Conservation (phyloP, 1,284 basidiomycete genomes). For the Vanrija sp. region DNA sequence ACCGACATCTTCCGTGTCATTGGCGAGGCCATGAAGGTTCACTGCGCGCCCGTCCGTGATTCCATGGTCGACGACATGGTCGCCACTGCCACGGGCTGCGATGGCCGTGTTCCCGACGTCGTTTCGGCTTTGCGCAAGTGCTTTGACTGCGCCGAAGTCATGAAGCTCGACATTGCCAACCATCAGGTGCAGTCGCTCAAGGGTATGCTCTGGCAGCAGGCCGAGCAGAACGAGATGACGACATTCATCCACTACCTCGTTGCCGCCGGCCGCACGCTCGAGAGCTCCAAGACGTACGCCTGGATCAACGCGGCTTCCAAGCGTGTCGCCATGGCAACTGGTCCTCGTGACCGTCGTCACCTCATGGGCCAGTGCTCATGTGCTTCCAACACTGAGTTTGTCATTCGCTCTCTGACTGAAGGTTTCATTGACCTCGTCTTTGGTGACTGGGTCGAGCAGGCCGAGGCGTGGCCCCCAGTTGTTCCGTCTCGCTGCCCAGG, state of each 20-base stretch:
- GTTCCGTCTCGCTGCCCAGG: conserved; percentile 31
- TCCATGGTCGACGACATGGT: conserved; percentile 78
- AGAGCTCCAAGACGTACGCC: conserved; percentile 27
- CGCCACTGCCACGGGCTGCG: conserved; percentile 54
- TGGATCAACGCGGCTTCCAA: conserved; percentile 39
- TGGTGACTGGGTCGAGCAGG: conserved; percentile 19
- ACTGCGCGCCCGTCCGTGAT: conserved; percentile 91
- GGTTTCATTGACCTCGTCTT: conserved; percentile 70
- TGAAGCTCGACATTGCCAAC: conserved; percentile 95
- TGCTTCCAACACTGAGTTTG: conserved; percentile 26
- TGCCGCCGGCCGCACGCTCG: conserved; percentile 16
- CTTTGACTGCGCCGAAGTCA: conserved; percentile 86
- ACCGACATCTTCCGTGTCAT: conserved; percentile 73
- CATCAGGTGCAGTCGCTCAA: conserved; percentile 86
- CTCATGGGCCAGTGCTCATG: conserved; percentile 30
- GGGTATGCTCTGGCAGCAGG: conserved; percentile 75
- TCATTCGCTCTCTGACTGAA: conserved; percentile 56
- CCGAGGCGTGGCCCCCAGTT: conserved; percentile 46
- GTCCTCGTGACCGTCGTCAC: conserved; percentile 23
- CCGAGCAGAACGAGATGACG: conserved; percentile 74
- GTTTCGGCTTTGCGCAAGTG: conserved; percentile 74
- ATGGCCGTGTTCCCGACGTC: conserved; percentile 55
- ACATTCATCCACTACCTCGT: conserved; percentile 57
- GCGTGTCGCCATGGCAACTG: conserved; percentile 25
- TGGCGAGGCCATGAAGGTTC: conserved; percentile 76